phyloP scores from a whole-genome alignment of 352 stramenopile genomes.

The Globisporangium nodosum region DNA sequence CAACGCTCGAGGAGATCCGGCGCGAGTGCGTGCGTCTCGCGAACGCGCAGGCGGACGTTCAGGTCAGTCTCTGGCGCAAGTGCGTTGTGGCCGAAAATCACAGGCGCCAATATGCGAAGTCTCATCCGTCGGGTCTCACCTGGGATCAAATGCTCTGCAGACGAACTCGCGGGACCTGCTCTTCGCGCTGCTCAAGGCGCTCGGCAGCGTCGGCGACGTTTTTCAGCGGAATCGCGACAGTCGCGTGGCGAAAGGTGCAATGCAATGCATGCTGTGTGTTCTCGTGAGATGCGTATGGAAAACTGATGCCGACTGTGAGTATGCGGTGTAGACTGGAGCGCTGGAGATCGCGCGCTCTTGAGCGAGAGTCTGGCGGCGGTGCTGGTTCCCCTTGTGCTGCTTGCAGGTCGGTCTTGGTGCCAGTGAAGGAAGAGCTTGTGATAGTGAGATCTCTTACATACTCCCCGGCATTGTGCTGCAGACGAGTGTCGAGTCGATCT shows the following conservation, averaged over 20 bases:
- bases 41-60: no score
- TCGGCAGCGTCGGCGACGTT: constrained; percentile 91
- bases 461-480: background rate
- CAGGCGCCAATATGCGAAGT: no score
- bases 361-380: constrained; percentile 95
- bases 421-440: background rate
- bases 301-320: background rate
- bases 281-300: no score
- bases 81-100: no score
- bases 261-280: background rate
- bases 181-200: constrained; percentile 92
- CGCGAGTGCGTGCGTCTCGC: constrained; percentile 41
- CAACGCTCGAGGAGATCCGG: constrained; percentile 48
- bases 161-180: constrained; percentile 87
- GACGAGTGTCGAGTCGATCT: constrained; percentile 91
- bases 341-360: constrained; percentile 83
- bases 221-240: constrained; percentile 94
- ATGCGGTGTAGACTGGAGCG: constrained; percentile 44
- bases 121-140: no score
- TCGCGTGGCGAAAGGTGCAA: constrained; percentile 30
- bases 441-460: no score
- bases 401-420: constrained; percentile 43
- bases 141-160: constrained; percentile 20
- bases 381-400: constrained; percentile 92
- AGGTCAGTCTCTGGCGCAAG: no score